These are phyloP conservation scores for Coniochaeta prunicola DNA, from an alignment of 2,329 filamentous ascomycete species.

Conservation along the genomic window DNA sequence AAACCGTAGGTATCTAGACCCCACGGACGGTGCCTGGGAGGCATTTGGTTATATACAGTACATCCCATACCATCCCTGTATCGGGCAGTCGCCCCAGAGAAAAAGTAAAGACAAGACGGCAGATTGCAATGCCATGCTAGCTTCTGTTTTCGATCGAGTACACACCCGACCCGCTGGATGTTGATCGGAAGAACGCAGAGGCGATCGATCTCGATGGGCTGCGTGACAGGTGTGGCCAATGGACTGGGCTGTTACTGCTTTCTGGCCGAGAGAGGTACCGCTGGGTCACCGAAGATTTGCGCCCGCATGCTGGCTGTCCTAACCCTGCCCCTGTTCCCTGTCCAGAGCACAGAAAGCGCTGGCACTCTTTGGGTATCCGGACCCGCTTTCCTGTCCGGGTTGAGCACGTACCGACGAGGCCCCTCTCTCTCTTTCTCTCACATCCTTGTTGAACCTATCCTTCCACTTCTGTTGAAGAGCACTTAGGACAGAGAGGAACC, in stretches of 20 bases:
- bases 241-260: background rate
- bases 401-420: background rate
- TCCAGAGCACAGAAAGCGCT: background rate
- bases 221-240: background rate
- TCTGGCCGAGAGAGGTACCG: background rate
- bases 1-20: background rate
- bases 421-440: background rate
- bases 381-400: background rate
- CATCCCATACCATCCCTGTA: background rate
- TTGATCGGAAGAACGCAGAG: constrained; percentile 1
- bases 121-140: background rate
- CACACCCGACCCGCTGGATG: background rate
- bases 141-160: background rate
- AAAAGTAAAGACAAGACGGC: background rate
- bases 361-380: background rate
- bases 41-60: background rate
- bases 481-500: too few relatives aligned
- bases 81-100: background rate
- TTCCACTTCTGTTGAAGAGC: too few relatives aligned
- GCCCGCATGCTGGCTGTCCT: background rate
- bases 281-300: background rate
- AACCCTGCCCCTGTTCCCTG: background rate
- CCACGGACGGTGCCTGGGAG: background rate
- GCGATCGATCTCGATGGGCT: constrained; percentile 4
- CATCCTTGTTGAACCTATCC: background rate